Percentiles rank a stretch among this genome's conserved stretches.
Evolutionary conservation across 768 basidiomycete species (phyloP).

Genomic region (Clathrus columnatus): DNA sequence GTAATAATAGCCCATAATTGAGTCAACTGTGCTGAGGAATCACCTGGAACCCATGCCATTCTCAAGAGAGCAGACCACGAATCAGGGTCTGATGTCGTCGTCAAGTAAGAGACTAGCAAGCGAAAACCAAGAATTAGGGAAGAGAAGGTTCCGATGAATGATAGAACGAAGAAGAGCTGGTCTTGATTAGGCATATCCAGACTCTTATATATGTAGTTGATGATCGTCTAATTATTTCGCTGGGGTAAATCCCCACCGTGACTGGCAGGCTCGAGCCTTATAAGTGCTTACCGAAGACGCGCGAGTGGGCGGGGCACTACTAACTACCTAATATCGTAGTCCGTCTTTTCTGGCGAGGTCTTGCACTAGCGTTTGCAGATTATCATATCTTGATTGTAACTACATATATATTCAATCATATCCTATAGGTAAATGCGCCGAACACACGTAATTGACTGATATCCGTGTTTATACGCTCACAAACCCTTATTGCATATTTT

Average conservation of each 20-base stretch:
- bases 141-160: slow-evolving; percentile 40
- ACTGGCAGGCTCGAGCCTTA: background rate
- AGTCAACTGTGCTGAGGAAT: slow-evolving; percentile 15
- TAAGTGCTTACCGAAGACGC: background rate
- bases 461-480: too few species aligned
- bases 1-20: slow-evolving; percentile 47
- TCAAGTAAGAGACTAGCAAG: slow-evolving; percentile 43
- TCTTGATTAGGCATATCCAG: slow-evolving; percentile 43
- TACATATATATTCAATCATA: background rate
- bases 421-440: background rate
- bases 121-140: slow-evolving; percentile 38
- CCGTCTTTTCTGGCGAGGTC: too few species aligned
- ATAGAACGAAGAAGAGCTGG: slow-evolving; percentile 47
- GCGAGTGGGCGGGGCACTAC: too few species aligned
- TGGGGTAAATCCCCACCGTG: background rate
- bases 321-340: too few species aligned
- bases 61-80: slow-evolving; percentile 1
- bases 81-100: slow-evolving; percentile 30
- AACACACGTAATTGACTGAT: too few species aligned
- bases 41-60: slow-evolving; percentile 12
- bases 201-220: background rate
- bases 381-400: background rate
- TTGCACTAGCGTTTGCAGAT: background rate
- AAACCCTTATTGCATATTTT: too few species aligned
- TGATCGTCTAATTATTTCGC: background rate